phyloP scores from a whole-genome alignment of 2,329 filamentous ascomycete species.

The Talaromyces sp. region DNA sequence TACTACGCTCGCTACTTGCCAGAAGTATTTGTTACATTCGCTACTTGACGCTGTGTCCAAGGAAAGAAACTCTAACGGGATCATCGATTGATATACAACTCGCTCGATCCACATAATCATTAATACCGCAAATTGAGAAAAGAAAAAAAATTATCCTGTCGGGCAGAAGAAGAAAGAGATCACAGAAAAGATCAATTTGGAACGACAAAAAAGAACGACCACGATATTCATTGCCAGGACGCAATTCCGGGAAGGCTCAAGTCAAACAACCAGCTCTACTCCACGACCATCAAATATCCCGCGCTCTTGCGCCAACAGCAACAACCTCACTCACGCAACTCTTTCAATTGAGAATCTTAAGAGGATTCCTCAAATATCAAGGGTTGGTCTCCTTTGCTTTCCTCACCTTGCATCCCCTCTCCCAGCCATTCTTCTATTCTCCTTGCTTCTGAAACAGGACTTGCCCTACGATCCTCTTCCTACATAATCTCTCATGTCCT shows the following conservation, averaged over 20 bases:
- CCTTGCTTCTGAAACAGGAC: slow-evolving; percentile 1
- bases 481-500: slow-evolving; percentile 1
- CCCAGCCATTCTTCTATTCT: slow-evolving; percentile 13
- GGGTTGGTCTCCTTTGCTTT: slow-evolving; percentile 7
- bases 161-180: neutral
- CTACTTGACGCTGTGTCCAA: slow-evolving; percentile 15
- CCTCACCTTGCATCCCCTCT: slow-evolving; percentile 11
- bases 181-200: neutral
- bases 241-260: neutral
- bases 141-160: neutral
- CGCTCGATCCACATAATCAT: slow-evolving; percentile 8
- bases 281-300: neutral
- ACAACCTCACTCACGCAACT: neutral
- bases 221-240: slow-evolving; percentile 13
- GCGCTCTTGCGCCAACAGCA: neutral
- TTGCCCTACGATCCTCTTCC: neutral
- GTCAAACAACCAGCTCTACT: neutral
- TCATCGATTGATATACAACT: slow-evolving; percentile 14
- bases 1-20: slow-evolving; percentile 20
- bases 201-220: neutral
- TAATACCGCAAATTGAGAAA: slow-evolving; percentile 10
- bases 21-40: slow-evolving; percentile 18
- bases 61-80: slow-evolving; percentile 4
- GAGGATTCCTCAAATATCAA: slow-evolving; percentile 4
- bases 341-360: neutral